Evolutionary conservation across 805 yeast genomes (phyloP), one percentile per base, ranked within the genome.

Genomic region (Yarrowia keelungensis): DNA sequence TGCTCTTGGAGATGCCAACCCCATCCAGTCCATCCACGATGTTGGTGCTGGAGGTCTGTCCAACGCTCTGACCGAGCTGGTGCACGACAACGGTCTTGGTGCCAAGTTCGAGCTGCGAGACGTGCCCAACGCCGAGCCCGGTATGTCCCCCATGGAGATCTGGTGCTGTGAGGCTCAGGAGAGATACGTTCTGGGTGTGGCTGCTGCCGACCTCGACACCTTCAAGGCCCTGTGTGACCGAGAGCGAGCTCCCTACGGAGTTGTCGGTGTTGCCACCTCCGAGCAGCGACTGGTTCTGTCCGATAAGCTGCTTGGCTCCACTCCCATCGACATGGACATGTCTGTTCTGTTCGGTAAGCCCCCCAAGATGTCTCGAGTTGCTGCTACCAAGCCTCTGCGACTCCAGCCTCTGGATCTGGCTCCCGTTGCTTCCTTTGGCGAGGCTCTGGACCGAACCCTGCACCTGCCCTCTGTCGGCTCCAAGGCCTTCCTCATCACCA

Each of bases 161-260:
- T 95, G 99, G 99, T 95, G 99, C 86, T 94, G 97, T 75, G 99
- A 95, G 81, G 95, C 98, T 2, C 99, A 95, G 81, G 99, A 95
- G 80, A 88, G 99, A 79, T 95, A 93, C 75, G 99, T 95, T 32
- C 80, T 95, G 74, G 98, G 97, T 72, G 97, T 95, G 71, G 85
- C 92, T 15, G 91, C 91, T 68, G 87, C 86, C 71, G 90, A 92
- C 76, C 80, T 94, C 70, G 85, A 85, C 8, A 73, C 82, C 26
- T 95, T 95, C 80, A 85, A 86, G 75, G 85, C 83, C 68, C 89
- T 95, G 68, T 95, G 98, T 83, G 86, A 85, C 74, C 89, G 99
- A 79, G 99, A 95, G 83, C 89, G 98, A 80, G 96, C 97, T 71
- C 95, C 97, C 64, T 94, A 83, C 78, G 97, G 97, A 9, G 96